Conservation (phyloP, 177 flowering plant genomes). For the Telopea speciosissima region DNA sequence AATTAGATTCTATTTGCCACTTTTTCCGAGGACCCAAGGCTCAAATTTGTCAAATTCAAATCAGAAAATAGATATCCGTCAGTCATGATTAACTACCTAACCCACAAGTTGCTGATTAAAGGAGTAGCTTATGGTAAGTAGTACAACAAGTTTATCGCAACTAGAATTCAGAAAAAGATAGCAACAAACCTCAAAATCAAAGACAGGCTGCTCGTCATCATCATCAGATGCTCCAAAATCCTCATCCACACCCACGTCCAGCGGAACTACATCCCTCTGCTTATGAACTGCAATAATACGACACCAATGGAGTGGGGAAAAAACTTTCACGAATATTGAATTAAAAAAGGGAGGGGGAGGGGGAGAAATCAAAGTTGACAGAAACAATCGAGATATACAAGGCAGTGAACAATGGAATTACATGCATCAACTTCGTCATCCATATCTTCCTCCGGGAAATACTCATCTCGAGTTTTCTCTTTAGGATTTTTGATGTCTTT, state of each 20-base stretch:
- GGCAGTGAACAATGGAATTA: conserved; percentile 19
- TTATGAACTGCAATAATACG: conserved; percentile 60
- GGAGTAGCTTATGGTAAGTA: background rate
- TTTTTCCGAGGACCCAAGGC: background rate
- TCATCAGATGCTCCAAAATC: conserved; percentile 62
- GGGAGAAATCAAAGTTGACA: no score
- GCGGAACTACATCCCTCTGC: conserved; percentile 65
- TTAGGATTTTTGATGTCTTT: conserved; percentile 26
- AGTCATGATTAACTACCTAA: no score
- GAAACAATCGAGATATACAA: background rate
- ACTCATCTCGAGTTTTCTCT: conserved; percentile 20
- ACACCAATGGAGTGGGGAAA: background rate
- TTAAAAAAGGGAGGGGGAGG: background rate
- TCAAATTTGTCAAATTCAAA: background rate
- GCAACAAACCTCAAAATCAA: conserved; percentile 49
- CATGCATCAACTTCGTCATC: conserved; percentile 85
- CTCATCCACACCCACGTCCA: conserved; percentile 44
- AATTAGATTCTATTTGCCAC: background rate
- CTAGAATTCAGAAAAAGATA: background rate
- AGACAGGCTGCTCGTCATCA: conserved; percentile 63
- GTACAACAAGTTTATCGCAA: background rate
- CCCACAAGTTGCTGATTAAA: background rate
- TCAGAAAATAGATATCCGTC: background rate
- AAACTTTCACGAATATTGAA: background rate
- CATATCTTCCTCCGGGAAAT: conserved; percentile 37